Evolutionary conservation across 116 monocot species (phyloP), one percentile per base, ranked within the genome.

Genomic region (Dioscorea cayenensis): DNA sequence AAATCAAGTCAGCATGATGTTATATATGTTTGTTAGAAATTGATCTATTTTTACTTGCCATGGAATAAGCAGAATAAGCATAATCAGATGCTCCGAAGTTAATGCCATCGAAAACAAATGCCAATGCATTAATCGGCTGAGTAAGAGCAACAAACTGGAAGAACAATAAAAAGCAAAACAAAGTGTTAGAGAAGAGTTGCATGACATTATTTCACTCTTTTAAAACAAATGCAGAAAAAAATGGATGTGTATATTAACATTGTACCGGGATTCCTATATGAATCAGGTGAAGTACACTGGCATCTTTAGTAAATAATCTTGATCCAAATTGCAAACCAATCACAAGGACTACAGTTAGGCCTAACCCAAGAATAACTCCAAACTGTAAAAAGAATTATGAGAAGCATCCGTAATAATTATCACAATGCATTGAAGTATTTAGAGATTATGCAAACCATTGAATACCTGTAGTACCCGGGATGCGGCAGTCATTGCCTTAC

Each of bases 31-130:
- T 55, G 25, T 27, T 22, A 62, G 62, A 62, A 27, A 62, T 52
- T 2, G 23, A 8, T 49, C 18, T 9, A 5, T 7, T 23, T 52
- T 10, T 23, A 84, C 74, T 80, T 84, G 71, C 95, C 95, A 96
- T 92, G 14, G 95, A 96, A 76, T 92, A 92, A 6, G 92, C 95
- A 71, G 95, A 77, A 79, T 87, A 96, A 22, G 84, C 79, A 79
- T 92, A 96, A 76, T 96, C 95, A 35, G 95, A 96, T 70, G 92
- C 92, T 63, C 95, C 95, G 51, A 85, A 96, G 71, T 92, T 88
- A 71, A 96, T 81, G 21, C 95, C 95, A 73, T 96, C 95, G 71
- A 96, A 92, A 70, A 92, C 92, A 69, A 96, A 96, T 20, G 92
- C 90, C 75, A 96, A 60, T 9, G 92, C 81, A 77, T 96, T 96